phyloP scores from a whole-genome alignment of 2,329 filamentous ascomycete species.

The Paraconiothyrium brasiliense region DNA sequence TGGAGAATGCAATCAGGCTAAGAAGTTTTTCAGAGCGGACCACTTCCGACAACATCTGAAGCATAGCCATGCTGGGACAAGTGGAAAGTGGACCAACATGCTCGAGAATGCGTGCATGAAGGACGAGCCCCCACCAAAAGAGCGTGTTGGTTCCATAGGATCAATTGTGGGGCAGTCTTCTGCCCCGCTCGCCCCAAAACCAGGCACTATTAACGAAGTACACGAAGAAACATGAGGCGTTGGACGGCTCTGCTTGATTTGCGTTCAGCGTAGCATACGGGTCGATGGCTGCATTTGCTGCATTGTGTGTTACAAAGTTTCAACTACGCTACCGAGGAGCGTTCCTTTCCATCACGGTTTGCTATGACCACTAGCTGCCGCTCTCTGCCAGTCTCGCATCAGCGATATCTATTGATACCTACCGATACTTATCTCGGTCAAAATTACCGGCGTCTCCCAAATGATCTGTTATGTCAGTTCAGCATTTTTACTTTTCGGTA shows the following conservation, averaged over 20 bases:
- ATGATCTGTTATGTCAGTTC: slow-evolving; percentile 22
- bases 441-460: slow-evolving; percentile 15
- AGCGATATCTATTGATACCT: slow-evolving; percentile 13
- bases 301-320: slow-evolving; percentile 22
- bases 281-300: slow-evolving; percentile 24
- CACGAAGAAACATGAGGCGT: slow-evolving; percentile 50
- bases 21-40: slow-evolving; percentile 97
- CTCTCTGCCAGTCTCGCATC: slow-evolving; percentile 12
- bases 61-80: slow-evolving; percentile 94
- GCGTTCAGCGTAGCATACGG: slow-evolving; percentile 35
- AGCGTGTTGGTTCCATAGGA: slow-evolving; percentile 45
- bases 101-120: slow-evolving; percentile 97
- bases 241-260: slow-evolving; percentile 25
- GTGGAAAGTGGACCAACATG: slow-evolving; percentile 99
- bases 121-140: slow-evolving; percentile 74
- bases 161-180: slow-evolving; percentile 42
- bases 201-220: slow-evolving; percentile 50
- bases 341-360: slow-evolving; percentile 14
- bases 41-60: slow-evolving; percentile 98
- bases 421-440: slow-evolving; percentile 9
- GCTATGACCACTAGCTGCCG: not conserved
- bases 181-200: slow-evolving; percentile 44
- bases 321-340: slow-evolving; percentile 14
- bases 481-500: slow-evolving; percentile 25
- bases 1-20: slow-evolving; percentile 95